Percentiles rank a stretch among this genome's conserved stretches.
Conservation (phyloP, 495 filamentous ascomycete species). For the Viridothelium virens region DNA sequence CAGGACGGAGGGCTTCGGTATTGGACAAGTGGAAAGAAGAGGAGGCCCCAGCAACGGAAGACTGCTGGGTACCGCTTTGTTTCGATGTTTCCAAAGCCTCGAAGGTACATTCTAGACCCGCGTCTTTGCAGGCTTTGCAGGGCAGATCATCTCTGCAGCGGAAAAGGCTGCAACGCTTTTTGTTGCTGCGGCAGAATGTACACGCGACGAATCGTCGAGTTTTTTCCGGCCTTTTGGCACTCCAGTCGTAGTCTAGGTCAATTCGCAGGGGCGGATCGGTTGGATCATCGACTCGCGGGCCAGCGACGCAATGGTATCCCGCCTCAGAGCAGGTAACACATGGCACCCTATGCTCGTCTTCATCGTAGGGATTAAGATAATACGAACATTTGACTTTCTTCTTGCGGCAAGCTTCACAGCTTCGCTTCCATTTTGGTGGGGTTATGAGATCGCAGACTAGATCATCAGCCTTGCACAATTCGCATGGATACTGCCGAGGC, state of each 20-base stretch:
- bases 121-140: conserved; percentile 3
- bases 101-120: conserved; percentile 5
- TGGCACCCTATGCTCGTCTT: conserved; percentile 19
- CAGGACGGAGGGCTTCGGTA: background rate
- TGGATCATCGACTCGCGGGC: conserved; percentile 18
- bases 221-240: background rate
- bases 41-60: background rate
- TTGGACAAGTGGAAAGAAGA: no score
- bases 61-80: background rate
- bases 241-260: conserved; percentile 12
- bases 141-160: conserved; percentile 2
- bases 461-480: conserved; percentile 21
- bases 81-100: background rate
- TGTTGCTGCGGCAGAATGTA: conserved; percentile 18
- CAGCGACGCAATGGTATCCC: conserved; percentile 27
- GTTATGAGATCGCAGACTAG: conserved; percentile 27
- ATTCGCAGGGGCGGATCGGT: conserved; percentile 15
- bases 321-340: conserved; percentile 21
- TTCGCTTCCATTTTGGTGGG: conserved; percentile 21
- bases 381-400: conserved; percentile 24
- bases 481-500: conserved; percentile 24
- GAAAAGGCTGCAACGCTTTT: conserved; percentile 7
- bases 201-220: conserved; percentile 18
- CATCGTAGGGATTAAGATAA: conserved; percentile 5
- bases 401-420: conserved; percentile 26